These are phyloP conservation scores for Pseudogymnoascus sp. DNA, from an alignment of 2,329 filamentous ascomycete genomes.

Conservation along the genomic window DNA sequence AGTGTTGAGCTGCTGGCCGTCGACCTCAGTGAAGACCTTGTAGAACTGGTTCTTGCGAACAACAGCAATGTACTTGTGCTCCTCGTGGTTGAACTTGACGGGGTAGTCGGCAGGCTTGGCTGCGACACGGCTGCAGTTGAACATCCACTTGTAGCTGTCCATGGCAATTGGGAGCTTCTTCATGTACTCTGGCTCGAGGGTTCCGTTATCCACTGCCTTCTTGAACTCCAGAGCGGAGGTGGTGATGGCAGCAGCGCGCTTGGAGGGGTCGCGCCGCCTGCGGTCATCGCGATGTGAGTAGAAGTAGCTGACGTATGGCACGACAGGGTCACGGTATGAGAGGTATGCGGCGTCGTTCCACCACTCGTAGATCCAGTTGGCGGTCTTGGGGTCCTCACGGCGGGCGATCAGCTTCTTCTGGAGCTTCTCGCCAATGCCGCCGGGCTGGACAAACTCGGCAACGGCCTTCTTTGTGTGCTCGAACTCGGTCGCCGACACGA, in stretches of 20 bases:
- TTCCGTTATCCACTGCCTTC: constrained; percentile 74
- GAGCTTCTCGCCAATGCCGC: constrained; percentile 71
- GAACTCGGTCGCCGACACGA: constrained; percentile 62
- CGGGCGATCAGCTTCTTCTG: constrained; percentile 81
- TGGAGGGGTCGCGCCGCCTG: constrained; percentile 76
- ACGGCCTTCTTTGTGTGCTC: constrained; percentile 74
- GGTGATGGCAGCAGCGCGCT: constrained; percentile 85
- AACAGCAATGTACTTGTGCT: constrained; percentile 81
- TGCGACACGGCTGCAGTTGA: constrained; percentile 84
- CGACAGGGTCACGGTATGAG: constrained; percentile 85
- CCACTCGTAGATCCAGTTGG: constrained; percentile 97
- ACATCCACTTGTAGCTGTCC: constrained; percentile 99
- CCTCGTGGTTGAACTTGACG: constrained; percentile 65
- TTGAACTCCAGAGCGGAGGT: constrained; percentile 89
- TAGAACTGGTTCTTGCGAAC: constrained; percentile 97
- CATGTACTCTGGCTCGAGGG: constrained; percentile 96
- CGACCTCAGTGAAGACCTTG: constrained; percentile 76
- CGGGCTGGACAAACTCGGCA: constrained; percentile 80
- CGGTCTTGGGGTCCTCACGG: constrained; percentile 69
- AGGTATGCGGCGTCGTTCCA: constrained; percentile 97
- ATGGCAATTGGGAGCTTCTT: constrained; percentile 95
- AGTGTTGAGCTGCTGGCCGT: constrained; percentile 78
- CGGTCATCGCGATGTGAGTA: constrained; percentile 97
- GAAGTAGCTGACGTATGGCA: constrained; percentile 98
- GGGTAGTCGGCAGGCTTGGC: constrained; percentile 75